These are phyloP conservation scores for Russula sp. DNA, from an alignment of 768 basidiomycete species.

Conservation along the genomic window DNA sequence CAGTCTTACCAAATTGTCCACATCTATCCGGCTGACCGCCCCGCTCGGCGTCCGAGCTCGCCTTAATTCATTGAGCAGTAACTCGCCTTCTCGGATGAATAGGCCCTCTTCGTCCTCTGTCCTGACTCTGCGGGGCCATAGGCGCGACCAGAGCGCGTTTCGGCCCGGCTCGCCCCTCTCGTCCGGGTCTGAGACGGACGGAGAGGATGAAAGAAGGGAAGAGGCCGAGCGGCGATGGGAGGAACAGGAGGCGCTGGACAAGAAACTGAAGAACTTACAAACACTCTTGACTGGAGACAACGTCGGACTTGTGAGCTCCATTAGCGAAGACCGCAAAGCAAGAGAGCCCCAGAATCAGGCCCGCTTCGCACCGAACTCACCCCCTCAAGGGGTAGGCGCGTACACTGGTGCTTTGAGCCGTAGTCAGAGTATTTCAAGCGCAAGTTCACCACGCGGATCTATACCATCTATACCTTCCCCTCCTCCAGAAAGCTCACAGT, in stretches of 20 bases:
- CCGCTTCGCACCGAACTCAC: conserved; percentile 35
- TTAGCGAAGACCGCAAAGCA: conserved; percentile 18
- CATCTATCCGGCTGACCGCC: conserved; percentile 43
- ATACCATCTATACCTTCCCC: conserved; percentile 80
- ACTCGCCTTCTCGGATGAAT: conserved; percentile 37
- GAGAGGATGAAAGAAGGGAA: conserved; percentile 54
- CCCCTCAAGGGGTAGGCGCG: conserved; percentile 34
- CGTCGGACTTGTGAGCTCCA: conserved; percentile 56
- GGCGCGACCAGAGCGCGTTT: conserved; percentile 18
- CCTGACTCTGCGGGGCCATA: conserved; percentile 46
- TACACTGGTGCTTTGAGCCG: conserved; percentile 32
- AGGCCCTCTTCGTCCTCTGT: conserved; percentile 66
- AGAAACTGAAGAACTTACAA: conserved; percentile 63
- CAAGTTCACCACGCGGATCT: conserved; percentile 69
- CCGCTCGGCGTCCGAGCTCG: conserved; percentile 66
- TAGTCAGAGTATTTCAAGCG: conserved; percentile 70
- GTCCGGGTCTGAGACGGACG: conserved; percentile 38
- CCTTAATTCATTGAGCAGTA: conserved; percentile 58
- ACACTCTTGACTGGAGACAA: conserved; percentile 68
- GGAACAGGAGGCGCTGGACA: conserved; percentile 59
- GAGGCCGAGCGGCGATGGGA: conserved; percentile 63
- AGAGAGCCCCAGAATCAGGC: conserved; percentile 25
- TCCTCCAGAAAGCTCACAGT: conserved; percentile 45
- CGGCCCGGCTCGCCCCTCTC: conserved; percentile 25
- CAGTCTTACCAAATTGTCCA: conserved; percentile 31